phyloP scores from a whole-genome alignment of 2,329 filamentous ascomycete species.

The Pseudogymnoascus sp. region DNA sequence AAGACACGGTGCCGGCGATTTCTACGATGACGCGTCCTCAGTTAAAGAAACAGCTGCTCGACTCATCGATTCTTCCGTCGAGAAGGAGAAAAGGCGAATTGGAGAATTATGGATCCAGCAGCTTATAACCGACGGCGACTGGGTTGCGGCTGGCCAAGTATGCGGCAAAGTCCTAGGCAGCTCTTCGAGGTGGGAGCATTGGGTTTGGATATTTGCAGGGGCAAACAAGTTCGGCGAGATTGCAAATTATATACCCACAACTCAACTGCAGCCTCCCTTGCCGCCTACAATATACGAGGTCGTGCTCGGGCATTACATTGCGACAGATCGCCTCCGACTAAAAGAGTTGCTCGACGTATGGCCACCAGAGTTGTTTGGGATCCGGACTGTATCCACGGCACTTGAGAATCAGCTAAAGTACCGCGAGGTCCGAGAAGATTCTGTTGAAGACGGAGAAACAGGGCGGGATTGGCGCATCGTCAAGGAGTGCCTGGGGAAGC shows the following conservation, averaged over 20 bases:
- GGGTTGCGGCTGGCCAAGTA: slow-evolving; percentile 69
- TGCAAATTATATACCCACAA: slow-evolving; percentile 69
- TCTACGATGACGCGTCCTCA: slow-evolving; percentile 66
- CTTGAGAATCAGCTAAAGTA: slow-evolving; percentile 77
- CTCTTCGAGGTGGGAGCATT: slow-evolving; percentile 83
- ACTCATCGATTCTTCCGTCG: slow-evolving; percentile 55
- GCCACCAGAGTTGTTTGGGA: slow-evolving; percentile 77
- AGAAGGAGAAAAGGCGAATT: slow-evolving; percentile 82
- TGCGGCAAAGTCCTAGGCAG: slow-evolving; percentile 77
- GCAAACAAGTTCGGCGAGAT: slow-evolving; percentile 86
- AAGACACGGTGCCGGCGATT: slow-evolving; percentile 39
- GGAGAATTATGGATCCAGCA: slow-evolving; percentile 92
- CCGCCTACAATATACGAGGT: slow-evolving; percentile 81
- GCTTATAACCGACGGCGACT: slow-evolving; percentile 65
- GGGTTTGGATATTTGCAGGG: slow-evolving; percentile 87
- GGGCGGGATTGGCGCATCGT: slow-evolving; percentile 83
- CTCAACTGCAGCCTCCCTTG: slow-evolving; percentile 69
- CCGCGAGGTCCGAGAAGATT: slow-evolving; percentile 67
- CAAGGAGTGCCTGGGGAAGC: slow-evolving; percentile 74
- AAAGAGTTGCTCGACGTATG: slow-evolving; percentile 73
- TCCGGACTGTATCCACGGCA: slow-evolving; percentile 64
- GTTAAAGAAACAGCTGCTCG: slow-evolving; percentile 53
- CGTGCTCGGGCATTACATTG: slow-evolving; percentile 81
- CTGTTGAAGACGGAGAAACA: slow-evolving; percentile 62
- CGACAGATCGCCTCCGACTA: slow-evolving; percentile 66